Evolutionary conservation across 2,329 filamentous ascomycete genomes (phyloP).

Genomic region (Xylariaceae sp.): DNA sequence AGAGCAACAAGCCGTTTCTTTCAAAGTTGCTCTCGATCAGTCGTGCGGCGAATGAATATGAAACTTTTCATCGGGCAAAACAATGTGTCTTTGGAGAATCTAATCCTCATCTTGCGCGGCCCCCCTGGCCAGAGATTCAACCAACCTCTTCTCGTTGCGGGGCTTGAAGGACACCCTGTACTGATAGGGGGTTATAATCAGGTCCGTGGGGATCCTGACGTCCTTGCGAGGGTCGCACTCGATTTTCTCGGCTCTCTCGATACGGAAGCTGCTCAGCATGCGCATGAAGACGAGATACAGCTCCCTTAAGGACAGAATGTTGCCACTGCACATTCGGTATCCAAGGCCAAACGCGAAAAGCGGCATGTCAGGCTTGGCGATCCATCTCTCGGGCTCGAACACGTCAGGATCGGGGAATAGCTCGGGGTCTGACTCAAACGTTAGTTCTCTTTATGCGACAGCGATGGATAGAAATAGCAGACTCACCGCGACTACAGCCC

Average conservation of each 20-base stretch:
- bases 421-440: slow-evolving; percentile 19
- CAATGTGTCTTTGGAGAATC: too few species aligned
- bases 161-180: slow-evolving; percentile 27
- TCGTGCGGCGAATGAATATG: too few species aligned
- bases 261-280: slow-evolving; percentile 25
- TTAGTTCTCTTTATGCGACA: not conserved
- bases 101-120: too few species aligned
- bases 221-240: slow-evolving; percentile 27
- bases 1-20: too few species aligned
- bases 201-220: slow-evolving; percentile 27
- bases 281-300: slow-evolving; percentile 31
- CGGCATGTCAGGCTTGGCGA: slow-evolving; percentile 25
- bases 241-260: slow-evolving; percentile 21
- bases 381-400: slow-evolving; percentile 28
- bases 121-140: slow-evolving; percentile 12
- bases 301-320: slow-evolving; percentile 28
- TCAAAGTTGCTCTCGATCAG: too few species aligned
- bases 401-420: slow-evolving; percentile 26
- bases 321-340: slow-evolving; percentile 30
- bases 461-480: not conserved
- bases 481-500: slow-evolving; percentile 29
- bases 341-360: slow-evolving; percentile 29
- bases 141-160: slow-evolving; percentile 19
- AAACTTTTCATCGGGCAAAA: too few species aligned
- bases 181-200: slow-evolving; percentile 27